phyloP scores from a whole-genome alignment of 2,329 filamentous ascomycete species.

The Byssothecium circinans region DNA sequence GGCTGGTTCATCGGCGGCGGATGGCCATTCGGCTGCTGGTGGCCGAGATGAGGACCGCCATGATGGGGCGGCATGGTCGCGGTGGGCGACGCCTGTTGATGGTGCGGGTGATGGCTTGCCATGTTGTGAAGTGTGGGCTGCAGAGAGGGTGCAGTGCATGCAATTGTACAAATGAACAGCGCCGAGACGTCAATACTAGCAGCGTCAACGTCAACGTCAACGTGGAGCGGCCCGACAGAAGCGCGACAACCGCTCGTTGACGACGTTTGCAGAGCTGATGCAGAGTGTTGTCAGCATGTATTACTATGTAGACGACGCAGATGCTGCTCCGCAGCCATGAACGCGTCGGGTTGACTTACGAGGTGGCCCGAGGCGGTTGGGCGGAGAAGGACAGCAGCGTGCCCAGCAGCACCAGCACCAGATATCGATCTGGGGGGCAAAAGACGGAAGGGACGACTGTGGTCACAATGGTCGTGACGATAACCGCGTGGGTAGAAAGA shows the following conservation, averaged over 20 bases:
- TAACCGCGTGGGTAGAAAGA: neutral
- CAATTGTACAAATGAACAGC: neutral
- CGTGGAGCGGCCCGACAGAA: neutral
- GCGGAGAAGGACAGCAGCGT: slow-evolving; percentile 23
- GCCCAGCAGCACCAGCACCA: slow-evolving; percentile 19
- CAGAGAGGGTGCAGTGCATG: neutral
- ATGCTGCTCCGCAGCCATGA: neutral
- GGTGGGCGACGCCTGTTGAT: slow-evolving; percentile 79
- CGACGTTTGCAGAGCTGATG: neutral
- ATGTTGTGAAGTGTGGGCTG: slow-evolving; percentile 45
- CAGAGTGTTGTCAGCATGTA: neutral
- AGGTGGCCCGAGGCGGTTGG: slow-evolving; percentile 10
- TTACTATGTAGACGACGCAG: neutral
- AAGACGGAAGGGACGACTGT: neutral
- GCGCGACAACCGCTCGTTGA: neutral
- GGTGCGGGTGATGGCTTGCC: slow-evolving; percentile 64
- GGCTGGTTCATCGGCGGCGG: slow-evolving; percentile 61
- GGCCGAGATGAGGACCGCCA: slow-evolving; percentile 66
- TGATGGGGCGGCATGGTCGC: slow-evolving; percentile 70
- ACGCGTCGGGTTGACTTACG: slow-evolving; percentile 5
- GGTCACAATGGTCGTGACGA: neutral
- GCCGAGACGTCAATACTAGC: neutral
- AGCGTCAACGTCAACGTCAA: too few species aligned
- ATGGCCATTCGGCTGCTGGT: slow-evolving; percentile 58
- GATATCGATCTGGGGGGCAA: neutral